A percentile compares a stretch with the other conserved stretches of the same genome.
phyloP scores from a whole-genome alignment of 129 eudicot species.

The Apium graveolens region DNA sequence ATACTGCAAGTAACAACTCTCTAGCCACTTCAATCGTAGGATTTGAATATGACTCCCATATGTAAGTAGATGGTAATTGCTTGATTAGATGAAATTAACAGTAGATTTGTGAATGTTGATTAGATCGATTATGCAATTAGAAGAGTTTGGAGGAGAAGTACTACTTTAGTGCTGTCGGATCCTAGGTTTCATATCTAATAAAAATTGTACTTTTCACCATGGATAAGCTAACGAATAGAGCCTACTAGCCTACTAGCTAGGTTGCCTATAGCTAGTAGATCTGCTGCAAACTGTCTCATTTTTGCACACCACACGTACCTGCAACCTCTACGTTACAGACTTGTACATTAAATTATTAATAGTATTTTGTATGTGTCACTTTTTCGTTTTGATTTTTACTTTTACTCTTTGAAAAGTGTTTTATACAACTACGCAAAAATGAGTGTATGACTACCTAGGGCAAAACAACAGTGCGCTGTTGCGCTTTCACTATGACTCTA shows the following conservation, averaged over 20 bases:
- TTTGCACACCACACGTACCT: neutral
- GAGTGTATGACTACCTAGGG: conserved; percentile 1
- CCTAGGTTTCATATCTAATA: conserved; percentile 4
- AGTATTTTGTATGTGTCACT: neutral
- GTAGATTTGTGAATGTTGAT: neutral
- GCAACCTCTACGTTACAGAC: neutral
- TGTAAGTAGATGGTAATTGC: neutral
- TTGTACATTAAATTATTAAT: neutral
- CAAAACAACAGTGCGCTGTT: neutral
- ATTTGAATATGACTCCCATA: neutral
- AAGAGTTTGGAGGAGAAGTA: neutral
- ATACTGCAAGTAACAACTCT: neutral
- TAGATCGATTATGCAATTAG: neutral
- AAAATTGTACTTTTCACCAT: conserved; percentile 8
- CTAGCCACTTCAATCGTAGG: neutral
- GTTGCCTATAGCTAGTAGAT: neutral
- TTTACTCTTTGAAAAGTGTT: neutral
- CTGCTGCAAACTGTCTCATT: neutral
- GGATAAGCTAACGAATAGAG: neutral
- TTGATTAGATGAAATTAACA: neutral
- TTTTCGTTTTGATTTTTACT: neutral
- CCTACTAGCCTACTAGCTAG: neutral
- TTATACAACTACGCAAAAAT: neutral
- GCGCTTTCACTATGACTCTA: neutral
- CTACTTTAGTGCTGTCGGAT: neutral